Evolutionary conservation across 306 rosid species (phyloP).

Genomic region (Pyrus bretschneideri): DNA sequence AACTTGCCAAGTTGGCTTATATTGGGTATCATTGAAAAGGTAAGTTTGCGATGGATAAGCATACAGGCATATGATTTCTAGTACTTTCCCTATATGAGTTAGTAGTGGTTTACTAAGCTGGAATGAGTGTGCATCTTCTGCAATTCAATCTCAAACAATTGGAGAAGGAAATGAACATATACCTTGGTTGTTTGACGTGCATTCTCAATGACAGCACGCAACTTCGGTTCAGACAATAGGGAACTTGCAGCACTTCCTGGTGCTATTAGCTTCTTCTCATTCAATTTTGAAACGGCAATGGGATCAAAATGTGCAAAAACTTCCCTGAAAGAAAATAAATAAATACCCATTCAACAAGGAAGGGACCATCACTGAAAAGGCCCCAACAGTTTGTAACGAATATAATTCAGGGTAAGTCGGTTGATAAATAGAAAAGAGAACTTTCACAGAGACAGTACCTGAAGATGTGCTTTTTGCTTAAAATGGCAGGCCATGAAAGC

Average conservation of each 20-base stretch:
- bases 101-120: background rate
- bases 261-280: conserved; percentile 56
- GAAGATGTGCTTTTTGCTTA: conserved; percentile 66
- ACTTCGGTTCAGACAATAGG: conserved; percentile 57
- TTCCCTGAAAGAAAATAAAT: conserved; percentile 28
- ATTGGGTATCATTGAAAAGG: background rate
- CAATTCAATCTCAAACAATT: background rate
- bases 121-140: background rate
- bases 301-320: conserved; percentile 71
- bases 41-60: background rate
- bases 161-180: conserved; percentile 25
- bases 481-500: conserved; percentile 75
- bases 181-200: conserved; percentile 67
- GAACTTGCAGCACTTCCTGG: conserved; percentile 57
- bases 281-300: conserved; percentile 47
- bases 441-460: conserved; percentile 39
- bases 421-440: conserved; percentile 3
- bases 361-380: conserved; percentile 2
- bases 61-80: background rate
- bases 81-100: background rate
- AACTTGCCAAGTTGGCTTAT: background rate
- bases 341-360: background rate
- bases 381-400: background rate
- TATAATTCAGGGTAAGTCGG: conserved; percentile 4
- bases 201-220: conserved; percentile 64